phyloP scores from a whole-genome alignment of 805 yeast species.

The Metschnikowia sp. region DNA sequence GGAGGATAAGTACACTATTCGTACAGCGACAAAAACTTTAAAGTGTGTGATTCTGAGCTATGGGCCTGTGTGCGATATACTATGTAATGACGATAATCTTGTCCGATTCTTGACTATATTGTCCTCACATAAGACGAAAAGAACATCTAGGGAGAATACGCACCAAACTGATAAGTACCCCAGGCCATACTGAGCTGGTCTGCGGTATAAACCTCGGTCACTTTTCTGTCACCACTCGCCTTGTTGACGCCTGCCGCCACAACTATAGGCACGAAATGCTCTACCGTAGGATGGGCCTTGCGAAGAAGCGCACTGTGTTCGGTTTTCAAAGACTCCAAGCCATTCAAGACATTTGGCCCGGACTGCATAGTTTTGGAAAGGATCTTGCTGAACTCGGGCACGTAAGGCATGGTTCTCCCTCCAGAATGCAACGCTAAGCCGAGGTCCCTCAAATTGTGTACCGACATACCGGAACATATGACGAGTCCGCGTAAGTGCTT shows the following conservation, averaged over 20 bases:
- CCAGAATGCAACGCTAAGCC: slow-evolving; percentile 21
- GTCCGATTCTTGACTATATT: not conserved
- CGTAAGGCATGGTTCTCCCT: slow-evolving; percentile 43
- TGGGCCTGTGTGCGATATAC: too few species aligned
- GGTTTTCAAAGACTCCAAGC: slow-evolving; percentile 34
- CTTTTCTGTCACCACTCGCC: slow-evolving; percentile 15
- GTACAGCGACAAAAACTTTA: too few species aligned
- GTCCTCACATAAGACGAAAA: not conserved
- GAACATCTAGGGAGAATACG: not conserved
- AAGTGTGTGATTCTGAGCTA: too few species aligned
- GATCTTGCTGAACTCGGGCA: slow-evolving; percentile 47
- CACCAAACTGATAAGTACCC: slow-evolving; percentile 59
- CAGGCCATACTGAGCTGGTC: slow-evolving; percentile 55
- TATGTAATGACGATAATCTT: too few species aligned
- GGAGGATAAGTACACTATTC: too few species aligned
- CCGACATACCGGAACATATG: slow-evolving; percentile 74
- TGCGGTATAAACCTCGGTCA: slow-evolving; percentile 45
- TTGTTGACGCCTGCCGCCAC: slow-evolving; percentile 56
- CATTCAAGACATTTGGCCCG: slow-evolving; percentile 30
- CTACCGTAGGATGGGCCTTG: slow-evolving; percentile 71
- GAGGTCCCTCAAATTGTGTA: slow-evolving; percentile 65
- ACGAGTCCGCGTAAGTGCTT: slow-evolving; percentile 39
- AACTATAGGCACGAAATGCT: slow-evolving; percentile 67
- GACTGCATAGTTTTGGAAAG: slow-evolving; percentile 36
- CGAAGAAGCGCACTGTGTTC: slow-evolving; percentile 32